Percentiles rank a stretch among this genome's conserved stretches.
phyloP scores from a whole-genome alignment of 1,284 basidiomycete species.

The Trametes pubescens region DNA sequence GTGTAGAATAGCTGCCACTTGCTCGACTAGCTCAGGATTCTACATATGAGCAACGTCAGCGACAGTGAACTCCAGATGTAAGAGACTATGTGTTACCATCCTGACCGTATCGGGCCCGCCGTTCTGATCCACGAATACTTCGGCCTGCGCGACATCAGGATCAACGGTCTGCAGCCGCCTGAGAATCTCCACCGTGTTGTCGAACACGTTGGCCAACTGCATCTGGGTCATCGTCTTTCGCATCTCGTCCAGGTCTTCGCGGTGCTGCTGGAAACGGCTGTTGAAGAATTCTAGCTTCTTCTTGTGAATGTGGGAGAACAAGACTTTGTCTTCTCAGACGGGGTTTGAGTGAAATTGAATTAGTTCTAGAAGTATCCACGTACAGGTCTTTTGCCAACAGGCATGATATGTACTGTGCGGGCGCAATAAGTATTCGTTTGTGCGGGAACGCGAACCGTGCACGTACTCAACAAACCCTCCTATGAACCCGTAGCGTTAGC shows the following conservation, averaged over 20 bases:
- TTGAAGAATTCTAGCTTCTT: slow-evolving; percentile 9
- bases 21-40: slow-evolving; percentile 11
- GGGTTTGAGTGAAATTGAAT: neutral
- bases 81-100: neutral
- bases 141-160: slow-evolving; percentile 9
- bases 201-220: slow-evolving; percentile 3
- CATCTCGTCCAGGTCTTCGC: slow-evolving; percentile 14
- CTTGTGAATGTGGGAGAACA: slow-evolving; percentile 18
- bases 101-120: slow-evolving; percentile 14
- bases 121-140: neutral
- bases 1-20: slow-evolving; percentile 6
- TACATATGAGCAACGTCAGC: neutral
- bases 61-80: neutral
- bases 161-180: neutral
- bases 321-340: slow-evolving; percentile 9
- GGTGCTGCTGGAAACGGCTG: slow-evolving; percentile 12
- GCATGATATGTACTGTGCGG: slow-evolving; percentile 8
- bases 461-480: slow-evolving; percentile 17
- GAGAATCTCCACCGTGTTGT: slow-evolving; percentile 7
- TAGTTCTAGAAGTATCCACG: neutral
- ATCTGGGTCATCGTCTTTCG: slow-evolving; percentile 14
- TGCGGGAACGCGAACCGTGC: too few species aligned
- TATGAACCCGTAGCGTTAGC: neutral
- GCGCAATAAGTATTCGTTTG: neutral
- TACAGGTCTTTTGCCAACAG: slow-evolving; percentile 20